phyloP scores from a whole-genome alignment of 805 yeast species.

The Cyberlindnera xylosilytica region DNA sequence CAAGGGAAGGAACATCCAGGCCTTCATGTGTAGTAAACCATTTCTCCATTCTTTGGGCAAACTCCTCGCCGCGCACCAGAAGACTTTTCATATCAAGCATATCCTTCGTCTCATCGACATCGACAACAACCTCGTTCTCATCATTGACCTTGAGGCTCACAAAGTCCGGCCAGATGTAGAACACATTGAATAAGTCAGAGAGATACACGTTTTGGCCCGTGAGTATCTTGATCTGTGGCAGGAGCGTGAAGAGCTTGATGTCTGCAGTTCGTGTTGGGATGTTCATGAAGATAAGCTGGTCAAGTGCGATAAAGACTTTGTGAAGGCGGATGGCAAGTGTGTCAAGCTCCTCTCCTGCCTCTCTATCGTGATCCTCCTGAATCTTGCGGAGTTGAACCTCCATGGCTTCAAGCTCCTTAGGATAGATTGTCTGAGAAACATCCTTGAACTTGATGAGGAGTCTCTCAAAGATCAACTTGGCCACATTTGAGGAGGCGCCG shows the following conservation, averaged over 20 bases:
- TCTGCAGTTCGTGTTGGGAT: slow-evolving; percentile 20
- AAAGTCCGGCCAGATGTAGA: slow-evolving; percentile 23
- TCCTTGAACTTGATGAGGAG: slow-evolving; percentile 45
- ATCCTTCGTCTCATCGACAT: slow-evolving; percentile 15
- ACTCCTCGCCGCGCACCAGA: slow-evolving; percentile 6
- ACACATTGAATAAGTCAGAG: slow-evolving; percentile 18
- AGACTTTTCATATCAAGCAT: slow-evolving; percentile 10
- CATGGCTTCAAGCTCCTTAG: slow-evolving; percentile 36
- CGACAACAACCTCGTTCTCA: slow-evolving; percentile 19
- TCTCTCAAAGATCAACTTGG: slow-evolving; percentile 41
- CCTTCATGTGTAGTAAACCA: slow-evolving; percentile 19
- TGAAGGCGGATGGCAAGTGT: not conserved
- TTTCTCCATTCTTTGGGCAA: slow-evolving; percentile 9
- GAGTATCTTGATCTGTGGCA: slow-evolving; percentile 18
- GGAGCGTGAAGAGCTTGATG: slow-evolving; percentile 12
- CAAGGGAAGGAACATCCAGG: slow-evolving; percentile 16
- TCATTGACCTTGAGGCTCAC: slow-evolving; percentile 15
- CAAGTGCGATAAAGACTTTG: slow-evolving; percentile 20
- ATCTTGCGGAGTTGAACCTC: too few relatives aligned
- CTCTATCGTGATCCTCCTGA: too few relatives aligned
- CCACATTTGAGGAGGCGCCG: slow-evolving; percentile 41
- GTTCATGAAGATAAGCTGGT: slow-evolving; percentile 17
- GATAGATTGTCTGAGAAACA: slow-evolving; percentile 43
- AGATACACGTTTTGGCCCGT: slow-evolving; percentile 9
- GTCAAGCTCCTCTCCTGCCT: slow-evolving; percentile 26